Percentiles rank a stretch among this genome's conserved stretches.
These are phyloP conservation scores for Ustanciosporium gigantosporum DNA, from an alignment of 1,284 basidiomycete species.

Conservation along the genomic window DNA sequence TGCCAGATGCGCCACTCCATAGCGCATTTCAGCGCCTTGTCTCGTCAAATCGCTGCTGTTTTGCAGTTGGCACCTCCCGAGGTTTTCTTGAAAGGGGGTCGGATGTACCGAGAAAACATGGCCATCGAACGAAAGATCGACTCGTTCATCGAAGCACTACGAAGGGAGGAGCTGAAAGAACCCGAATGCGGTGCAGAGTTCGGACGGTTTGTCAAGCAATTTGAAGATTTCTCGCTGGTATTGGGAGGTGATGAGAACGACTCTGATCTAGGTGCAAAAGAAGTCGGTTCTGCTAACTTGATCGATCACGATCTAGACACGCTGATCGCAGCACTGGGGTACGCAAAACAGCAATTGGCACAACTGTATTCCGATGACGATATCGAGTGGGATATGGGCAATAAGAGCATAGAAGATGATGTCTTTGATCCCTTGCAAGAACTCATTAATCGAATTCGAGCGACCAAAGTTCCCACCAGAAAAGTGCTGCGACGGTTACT, in stretches of 20 bases:
- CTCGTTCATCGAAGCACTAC: constrained; percentile 80
- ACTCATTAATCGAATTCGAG: constrained; percentile 45
- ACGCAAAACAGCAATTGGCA: constrained; percentile 46
- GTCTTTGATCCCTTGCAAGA: constrained; percentile 46
- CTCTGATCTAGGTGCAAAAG: constrained; percentile 54
- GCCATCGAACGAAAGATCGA: constrained; percentile 88
- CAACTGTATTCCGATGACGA: constrained; percentile 42
- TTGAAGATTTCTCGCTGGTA: constrained; percentile 47
- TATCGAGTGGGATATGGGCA: constrained; percentile 43
- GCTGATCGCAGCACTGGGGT: constrained; percentile 49
- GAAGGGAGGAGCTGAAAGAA: constrained; percentile 86
- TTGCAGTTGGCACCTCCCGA: constrained; percentile 45
- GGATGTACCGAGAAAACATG: constrained; percentile 77
- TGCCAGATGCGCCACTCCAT: constrained; percentile 56
- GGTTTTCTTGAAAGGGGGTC: constrained; percentile 66
- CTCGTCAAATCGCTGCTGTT: constrained; percentile 54
- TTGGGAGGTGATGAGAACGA: constrained; percentile 69
- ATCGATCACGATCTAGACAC: constrained; percentile 59
- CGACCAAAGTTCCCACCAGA: constrained; percentile 51
- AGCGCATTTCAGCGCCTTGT: constrained; percentile 53
- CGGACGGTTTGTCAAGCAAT: constrained; percentile 64
- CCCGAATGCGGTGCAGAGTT: constrained; percentile 88
- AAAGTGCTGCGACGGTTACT: constrained; percentile 52
- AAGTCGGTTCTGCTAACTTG: constrained; percentile 52
- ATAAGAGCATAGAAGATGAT: constrained; percentile 35